Base-by-base conservation (phyloP, 1,284 basidiomycete genomes). In the Fomitopsis betulina region DNA sequence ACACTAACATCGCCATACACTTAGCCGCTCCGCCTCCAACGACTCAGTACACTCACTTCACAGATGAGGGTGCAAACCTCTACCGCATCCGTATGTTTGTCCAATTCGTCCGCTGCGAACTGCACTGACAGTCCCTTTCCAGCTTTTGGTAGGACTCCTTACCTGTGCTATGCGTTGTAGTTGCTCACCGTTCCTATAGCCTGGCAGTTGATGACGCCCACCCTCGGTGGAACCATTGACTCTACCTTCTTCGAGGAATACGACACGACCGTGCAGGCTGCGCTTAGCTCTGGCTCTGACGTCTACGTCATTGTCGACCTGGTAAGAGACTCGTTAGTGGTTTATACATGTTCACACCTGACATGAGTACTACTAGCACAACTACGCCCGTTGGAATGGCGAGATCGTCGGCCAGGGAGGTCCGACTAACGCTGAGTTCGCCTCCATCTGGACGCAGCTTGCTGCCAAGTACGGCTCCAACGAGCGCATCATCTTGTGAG, bases 241-340 rank as follows among this genome's bases (percentile, higher is more conserved):
- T 63, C 71, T 19, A 71, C 62, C 32, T 82, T 77, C 72, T 78
- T 83, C 66, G 60, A 71, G 1, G 67, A 69, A 35, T 84, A 80
- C 63, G 79, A 82, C 62, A 62, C 65, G 2, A 77, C 75, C 37
- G 82, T 85, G 27, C 76, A 82, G 63, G 72, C 77, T n/a, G 77
- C 76, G 23, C 70, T 83, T 39, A 68, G 67, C 19, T 73, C 78
- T 2, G 75, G 76, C 13, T 57, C 70, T 9, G 63, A 65, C 55
- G 76, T 77, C 33, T 79, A 77, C 61, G 82, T 79, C 56, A 83
- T 85, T 62, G 67, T 85, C 42, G 84, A 84, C 67, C 61, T 81
- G 50, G 71, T 72, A 58, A 5, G 69, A 59, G n/a, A 12, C 23
- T 12, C 19, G 2, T 40, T 30, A 47, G 25, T 21, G 40, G 30